Base-by-base conservation (phyloP, 176 grass and related monocot species). In the Pharus latifolius region DNA sequence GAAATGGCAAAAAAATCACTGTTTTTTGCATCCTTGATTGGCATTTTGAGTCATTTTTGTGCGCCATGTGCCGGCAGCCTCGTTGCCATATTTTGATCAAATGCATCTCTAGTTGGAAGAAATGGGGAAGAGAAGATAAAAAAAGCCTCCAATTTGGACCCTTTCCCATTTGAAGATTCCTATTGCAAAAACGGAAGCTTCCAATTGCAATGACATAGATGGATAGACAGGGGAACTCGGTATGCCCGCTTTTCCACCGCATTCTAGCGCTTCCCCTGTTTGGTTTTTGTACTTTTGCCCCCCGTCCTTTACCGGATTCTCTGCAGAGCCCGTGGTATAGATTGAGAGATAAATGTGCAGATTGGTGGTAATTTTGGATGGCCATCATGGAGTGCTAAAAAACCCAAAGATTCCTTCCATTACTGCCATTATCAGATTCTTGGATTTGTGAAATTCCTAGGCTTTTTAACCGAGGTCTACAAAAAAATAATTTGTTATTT, bases 361-460 rank as follows among this genome's bases (percentile, higher is more conserved):
- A 33, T 50, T 14, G 3, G 22, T 4, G 15, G 57, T n/a, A 27
- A 27, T 16, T 7, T 38, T n/a, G 14, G 72, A 37, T 9, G 12
- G 45, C 16, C 12, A 28, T n/a, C 17, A 48, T 17, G 56, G 13
- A 11, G 19, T 2, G 3, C 26, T 47, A 48, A 75, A 54, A 56
- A 38, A 49, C 24, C 29, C 28, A 17, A 42, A 52, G 46, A 55
- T 64, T 72, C 77, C 26, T 54, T 53, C 37, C 18, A 15, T 54
- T 42, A 40, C 25, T 17, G 37, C 25, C 17, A 15, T 3, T 62
- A 35, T 44, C 6, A 76, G 80, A 76, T 76, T 62, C 80, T 24
- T 52, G 53, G 46, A 50, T n/a, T n/a, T n/a, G n/a, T n/a, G 6
- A 55, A 74, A 63, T 80, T 69, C 76, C 76, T 75, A 69, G 76